Evolutionary conservation across 768 basidiomycete genomes (phyloP).

Genomic region (Piloderma croceum): DNA sequence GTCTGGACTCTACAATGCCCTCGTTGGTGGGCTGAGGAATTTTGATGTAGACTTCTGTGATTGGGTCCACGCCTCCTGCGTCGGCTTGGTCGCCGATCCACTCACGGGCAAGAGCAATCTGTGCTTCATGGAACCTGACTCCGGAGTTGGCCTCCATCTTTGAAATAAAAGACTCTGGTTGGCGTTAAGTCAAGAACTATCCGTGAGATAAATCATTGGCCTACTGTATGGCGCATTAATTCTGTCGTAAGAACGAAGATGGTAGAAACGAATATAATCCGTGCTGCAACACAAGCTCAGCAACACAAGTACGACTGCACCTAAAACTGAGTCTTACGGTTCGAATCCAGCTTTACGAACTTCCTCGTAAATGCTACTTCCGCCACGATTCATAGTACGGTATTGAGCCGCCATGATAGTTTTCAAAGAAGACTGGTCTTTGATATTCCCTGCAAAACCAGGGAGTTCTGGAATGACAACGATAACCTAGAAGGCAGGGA

Average conservation of each 20-base stretch:
- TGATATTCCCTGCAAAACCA: conserved; percentile 83
- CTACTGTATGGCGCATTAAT: conserved; percentile 78
- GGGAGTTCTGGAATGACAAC: conserved; percentile 89
- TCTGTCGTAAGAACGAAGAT: conserved; percentile 86
- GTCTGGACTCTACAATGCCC: conserved; percentile 31
- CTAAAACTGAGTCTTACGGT: conserved; percentile 58
- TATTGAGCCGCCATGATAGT: conserved; percentile 87
- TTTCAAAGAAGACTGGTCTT: conserved; percentile 55
- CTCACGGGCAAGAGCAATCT: conserved; percentile 74
- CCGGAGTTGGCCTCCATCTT: conserved; percentile 71
- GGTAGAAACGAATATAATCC: conserved; percentile 89
- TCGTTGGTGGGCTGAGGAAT: conserved; percentile 46
- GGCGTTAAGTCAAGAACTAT: background rate
- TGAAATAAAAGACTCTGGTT: conserved; percentile 44
- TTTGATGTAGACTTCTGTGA: conserved; percentile 54
- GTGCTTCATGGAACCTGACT: conserved; percentile 78
- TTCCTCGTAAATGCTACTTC: conserved; percentile 79
- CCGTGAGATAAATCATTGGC: conserved; percentile 12
- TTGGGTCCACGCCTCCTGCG: conserved; percentile 20
- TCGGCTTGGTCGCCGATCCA: conserved; percentile 56
- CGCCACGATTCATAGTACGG: conserved; percentile 86
- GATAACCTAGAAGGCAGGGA: conserved; percentile 52
- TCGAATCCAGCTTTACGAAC: conserved; percentile 72
- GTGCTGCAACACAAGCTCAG: conserved; percentile 38
- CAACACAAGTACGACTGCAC: no score